A percentile compares a stretch with the other conserved stretches of the same genome.
phyloP scores from a whole-genome alignment of 73 alveolate species.

The Blepharisma japonicum region DNA sequence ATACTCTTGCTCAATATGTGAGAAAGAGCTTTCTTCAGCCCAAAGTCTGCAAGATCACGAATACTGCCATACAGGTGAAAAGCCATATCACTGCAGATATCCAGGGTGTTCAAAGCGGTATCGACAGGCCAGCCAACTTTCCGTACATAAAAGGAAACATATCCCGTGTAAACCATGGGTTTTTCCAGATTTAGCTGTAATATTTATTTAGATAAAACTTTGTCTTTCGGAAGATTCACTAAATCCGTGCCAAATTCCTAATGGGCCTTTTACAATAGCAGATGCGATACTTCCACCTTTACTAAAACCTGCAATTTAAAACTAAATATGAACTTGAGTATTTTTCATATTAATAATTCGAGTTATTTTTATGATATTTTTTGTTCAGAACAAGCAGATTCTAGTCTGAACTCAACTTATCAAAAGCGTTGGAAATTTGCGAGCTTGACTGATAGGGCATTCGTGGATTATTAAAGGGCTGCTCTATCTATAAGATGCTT shows the following conservation, averaged over 20 bases:
- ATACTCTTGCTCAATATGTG: constrained; percentile 37
- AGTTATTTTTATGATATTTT: no score
- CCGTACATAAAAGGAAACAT: background rate
- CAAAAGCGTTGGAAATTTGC: no score
- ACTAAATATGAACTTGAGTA: no score
- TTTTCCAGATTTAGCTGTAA: background rate
- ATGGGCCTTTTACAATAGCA: background rate
- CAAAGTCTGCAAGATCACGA: constrained; percentile 44
- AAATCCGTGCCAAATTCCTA: background rate
- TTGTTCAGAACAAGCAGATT: no score
- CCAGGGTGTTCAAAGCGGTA: constrained; percentile 29
- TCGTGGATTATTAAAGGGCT: no score
- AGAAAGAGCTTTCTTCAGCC: constrained; percentile 35
- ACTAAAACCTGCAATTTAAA: no score
- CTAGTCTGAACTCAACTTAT: no score
- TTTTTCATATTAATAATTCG: no score
- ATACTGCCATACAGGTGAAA: constrained; percentile 47
- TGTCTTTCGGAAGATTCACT: background rate
- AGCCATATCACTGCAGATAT: constrained; percentile 43
- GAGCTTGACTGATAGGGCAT: no score
- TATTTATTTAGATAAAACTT: background rate
- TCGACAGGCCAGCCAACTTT: constrained; percentile 1
- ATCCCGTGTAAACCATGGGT: background rate
- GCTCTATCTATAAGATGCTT: no score
- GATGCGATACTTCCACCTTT: background rate